Evolutionary conservation across 1,284 basidiomycete genomes (phyloP).

Genomic region (Heliocybe sulcata): DNA sequence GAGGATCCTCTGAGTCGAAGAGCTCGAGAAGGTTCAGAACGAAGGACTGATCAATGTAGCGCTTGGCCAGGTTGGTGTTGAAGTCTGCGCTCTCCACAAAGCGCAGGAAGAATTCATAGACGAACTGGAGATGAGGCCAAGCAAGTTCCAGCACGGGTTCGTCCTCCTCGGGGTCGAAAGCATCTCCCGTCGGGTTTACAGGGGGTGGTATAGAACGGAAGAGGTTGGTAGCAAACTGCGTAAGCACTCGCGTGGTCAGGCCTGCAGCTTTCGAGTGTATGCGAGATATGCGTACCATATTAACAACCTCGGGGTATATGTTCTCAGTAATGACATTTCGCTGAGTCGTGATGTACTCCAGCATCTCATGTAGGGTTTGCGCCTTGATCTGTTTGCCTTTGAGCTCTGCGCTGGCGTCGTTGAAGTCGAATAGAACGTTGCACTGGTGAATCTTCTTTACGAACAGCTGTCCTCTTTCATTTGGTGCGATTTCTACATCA

Average conservation of each 20-base stretch:
- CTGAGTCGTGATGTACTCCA: conserved; percentile 98
- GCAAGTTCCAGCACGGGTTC: conserved; percentile 98
- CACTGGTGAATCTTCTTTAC: conserved; percentile 95
- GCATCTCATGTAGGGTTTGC: conserved; percentile 96
- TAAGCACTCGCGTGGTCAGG: conserved; percentile 7
- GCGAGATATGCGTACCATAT: conserved; percentile 68
- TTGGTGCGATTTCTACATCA: conserved; percentile 76
- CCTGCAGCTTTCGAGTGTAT: not conserved
- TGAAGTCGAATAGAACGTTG: conserved; percentile 97
- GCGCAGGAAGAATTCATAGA: conserved; percentile 99
- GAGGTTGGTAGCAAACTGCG: conserved; percentile 91
- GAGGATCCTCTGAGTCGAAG: conserved; percentile 98
- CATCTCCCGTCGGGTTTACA: conserved; percentile 96
- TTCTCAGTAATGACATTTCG: conserved; percentile 94
- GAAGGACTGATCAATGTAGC: conserved; percentile 95
- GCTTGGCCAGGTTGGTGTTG: conserved; percentile 97
- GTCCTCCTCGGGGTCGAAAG: conserved; percentile 99
- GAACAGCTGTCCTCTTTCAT: conserved; percentile 88
- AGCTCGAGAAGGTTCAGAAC: conserved; percentile 95
- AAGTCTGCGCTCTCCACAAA: conserved; percentile 98
- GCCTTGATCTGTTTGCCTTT: conserved; percentile 99
- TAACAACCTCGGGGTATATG: conserved; percentile 98
- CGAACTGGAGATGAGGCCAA: conserved; percentile 99
- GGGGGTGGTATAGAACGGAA: conserved; percentile 99
- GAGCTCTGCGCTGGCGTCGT: conserved; percentile 93